Evolutionary conservation across 129 eudicot species (phyloP), one percentile per base, ranked within the genome.

Genomic region (Flaveria bidentis): DNA sequence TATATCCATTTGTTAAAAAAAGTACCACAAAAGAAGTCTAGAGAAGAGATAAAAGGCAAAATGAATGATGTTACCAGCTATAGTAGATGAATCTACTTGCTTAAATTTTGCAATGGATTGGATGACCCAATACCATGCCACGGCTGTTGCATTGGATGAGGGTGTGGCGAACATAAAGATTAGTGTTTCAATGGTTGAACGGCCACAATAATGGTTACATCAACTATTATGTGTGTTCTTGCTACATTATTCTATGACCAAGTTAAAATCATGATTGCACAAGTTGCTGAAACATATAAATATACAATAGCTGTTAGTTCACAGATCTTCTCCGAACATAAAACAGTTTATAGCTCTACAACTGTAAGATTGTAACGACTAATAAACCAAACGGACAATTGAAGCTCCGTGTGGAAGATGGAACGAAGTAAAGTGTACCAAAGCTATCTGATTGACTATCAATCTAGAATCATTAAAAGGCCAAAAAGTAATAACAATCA

Each of bases 81-180:
- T 69, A 69, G 47, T 52, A 33, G 85, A 82, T 46, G 57, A 28
- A 55, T 82, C 75, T 10, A 77, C 79, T 72, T 77, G 75, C 65
- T 72, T 72, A 53, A 20, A 77, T 6, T 26, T 44, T 64, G 82
- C 62, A 62, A 82, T 51, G 18, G 73, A 66, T 77, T 82, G 75
- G 22, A 82, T 30, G 16, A 77, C 82, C 85, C 82, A 82, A 82
- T 77, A 65, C 82, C 82, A 82, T 53, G 82, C 78, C 55, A 71
- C 56, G 74, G 25, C 47, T 10, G 75, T 26, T 20, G 74, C 71
- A 56, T 72, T 15, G 64, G 78, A 52, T 46, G 78, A 63, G 57
- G 16, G 15, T 13, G 11, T 36, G 20, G 78, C 22, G 63, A 76
- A 52, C 81, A 82, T 80, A 45, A 73, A 76, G 77, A 69, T 49